Evolutionary conservation across 345 rosid species (phyloP).

Genomic region (Euphorbia lathyris): DNA sequence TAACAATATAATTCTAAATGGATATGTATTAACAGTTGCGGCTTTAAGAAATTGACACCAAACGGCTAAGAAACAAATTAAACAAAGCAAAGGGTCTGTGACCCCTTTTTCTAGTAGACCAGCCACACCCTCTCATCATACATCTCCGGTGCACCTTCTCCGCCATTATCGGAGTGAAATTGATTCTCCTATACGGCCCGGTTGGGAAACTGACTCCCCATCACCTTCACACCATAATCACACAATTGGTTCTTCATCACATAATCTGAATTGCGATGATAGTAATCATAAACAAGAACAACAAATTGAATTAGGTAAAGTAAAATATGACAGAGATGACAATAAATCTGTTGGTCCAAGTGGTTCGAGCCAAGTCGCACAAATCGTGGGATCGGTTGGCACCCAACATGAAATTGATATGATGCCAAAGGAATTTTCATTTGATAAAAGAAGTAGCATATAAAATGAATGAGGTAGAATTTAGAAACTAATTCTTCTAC

Average conservation of each 20-base stretch:
- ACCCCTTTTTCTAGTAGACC: constrained; percentile 46
- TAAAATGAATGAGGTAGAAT: too few relatives aligned
- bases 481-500: too few relatives aligned
- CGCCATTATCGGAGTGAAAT: constrained; percentile 32
- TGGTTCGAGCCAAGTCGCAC: constrained; percentile 1
- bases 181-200: constrained; percentile 41
- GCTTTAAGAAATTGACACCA: constrained; percentile 39
- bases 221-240: constrained; percentile 22
- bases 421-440: constrained; percentile 33
- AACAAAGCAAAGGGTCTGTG: constrained; percentile 18
- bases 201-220: constrained; percentile 32
- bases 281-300: not conserved
- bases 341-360: not conserved
- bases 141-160: constrained; percentile 65
- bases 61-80: constrained; percentile 30
- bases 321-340: not conserved
- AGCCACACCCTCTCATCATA: constrained; percentile 51
- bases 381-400: not conserved
- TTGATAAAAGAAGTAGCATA: constrained; percentile 23
- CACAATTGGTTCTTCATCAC: constrained; percentile 30
- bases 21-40: constrained; percentile 28
- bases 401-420: constrained; percentile 36
- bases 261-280: not conserved
- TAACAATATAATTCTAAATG: too few relatives aligned
- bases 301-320: constrained; percentile 4